Evolutionary conservation across 441 rosid genomes (phyloP).

Genomic region (Populus hybrid): DNA sequence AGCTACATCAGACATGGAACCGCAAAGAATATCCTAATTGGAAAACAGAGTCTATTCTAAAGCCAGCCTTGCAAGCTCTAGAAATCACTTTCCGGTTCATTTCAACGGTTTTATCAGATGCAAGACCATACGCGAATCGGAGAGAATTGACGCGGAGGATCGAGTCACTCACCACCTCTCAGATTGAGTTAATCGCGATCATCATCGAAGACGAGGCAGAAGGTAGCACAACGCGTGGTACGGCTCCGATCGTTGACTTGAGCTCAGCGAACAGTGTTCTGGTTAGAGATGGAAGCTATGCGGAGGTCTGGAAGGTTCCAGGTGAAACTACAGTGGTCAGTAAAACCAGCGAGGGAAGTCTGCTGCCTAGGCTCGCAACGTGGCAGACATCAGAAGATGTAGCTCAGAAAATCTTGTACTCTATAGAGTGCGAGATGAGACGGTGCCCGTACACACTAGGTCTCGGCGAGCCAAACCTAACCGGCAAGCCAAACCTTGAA

Average conservation of each 20-base stretch:
- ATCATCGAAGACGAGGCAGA: constrained; percentile 57
- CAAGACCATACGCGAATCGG: constrained; percentile 61
- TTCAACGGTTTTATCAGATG: constrained; percentile 59
- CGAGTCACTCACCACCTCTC: constrained; percentile 59
- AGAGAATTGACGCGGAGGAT: constrained; percentile 74
- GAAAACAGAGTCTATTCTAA: constrained; percentile 55
- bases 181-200: constrained; percentile 57
- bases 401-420: constrained; percentile 55
- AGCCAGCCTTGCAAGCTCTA: constrained; percentile 70
- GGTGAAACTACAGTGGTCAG: constrained; percentile 47
- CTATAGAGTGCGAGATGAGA: constrained; percentile 80
- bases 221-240: constrained; percentile 22
- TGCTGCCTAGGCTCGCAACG: constrained; percentile 68
- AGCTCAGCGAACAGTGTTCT: constrained; percentile 37
- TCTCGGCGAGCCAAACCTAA: constrained; percentile 75
- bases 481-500: constrained; percentile 66
- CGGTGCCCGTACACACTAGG: constrained; percentile 73
- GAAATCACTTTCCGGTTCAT: constrained; percentile 77
- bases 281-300: constrained; percentile 43
- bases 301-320: constrained; percentile 61
- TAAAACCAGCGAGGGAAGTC: constrained; percentile 62
- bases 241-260: constrained; percentile 50
- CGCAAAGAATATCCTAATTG: constrained; percentile 55
- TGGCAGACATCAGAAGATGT: constrained; percentile 74
- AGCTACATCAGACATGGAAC: constrained; percentile 62